Evolutionary conservation across 768 basidiomycete genomes (phyloP).

Genomic region (Hygrophorus russula): DNA sequence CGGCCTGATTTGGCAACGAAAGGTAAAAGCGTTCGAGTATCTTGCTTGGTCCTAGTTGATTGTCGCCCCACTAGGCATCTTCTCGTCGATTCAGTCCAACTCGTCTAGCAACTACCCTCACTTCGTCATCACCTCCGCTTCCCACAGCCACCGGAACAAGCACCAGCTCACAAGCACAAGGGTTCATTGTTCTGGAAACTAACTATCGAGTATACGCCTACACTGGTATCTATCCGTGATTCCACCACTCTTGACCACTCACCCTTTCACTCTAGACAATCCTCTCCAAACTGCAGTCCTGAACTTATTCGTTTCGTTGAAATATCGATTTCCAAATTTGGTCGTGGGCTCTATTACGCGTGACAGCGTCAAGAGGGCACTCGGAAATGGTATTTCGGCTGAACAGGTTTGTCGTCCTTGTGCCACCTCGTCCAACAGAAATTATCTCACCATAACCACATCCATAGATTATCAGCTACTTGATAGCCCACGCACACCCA

Average conservation of each 20-base stretch:
- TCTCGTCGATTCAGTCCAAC: slow-evolving; percentile 88
- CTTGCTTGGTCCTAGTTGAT: slow-evolving; percentile 14
- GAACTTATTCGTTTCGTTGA: slow-evolving; percentile 85
- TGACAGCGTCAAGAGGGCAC: slow-evolving; percentile 89
- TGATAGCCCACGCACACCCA: slow-evolving; percentile 90
- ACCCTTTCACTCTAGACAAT: slow-evolving; percentile 50
- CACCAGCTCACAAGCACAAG: slow-evolving; percentile 50
- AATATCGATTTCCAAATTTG: slow-evolving; percentile 92
- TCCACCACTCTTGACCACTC: slow-evolving; percentile 8
- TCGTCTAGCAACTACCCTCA: slow-evolving; percentile 86
- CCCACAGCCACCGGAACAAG: slow-evolving; percentile 50
- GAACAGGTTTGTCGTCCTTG: slow-evolving; percentile 57
- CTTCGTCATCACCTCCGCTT: slow-evolving; percentile 78
- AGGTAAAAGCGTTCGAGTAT: slow-evolving; percentile 29
- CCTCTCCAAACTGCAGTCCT: slow-evolving; percentile 93
- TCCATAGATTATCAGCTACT: slow-evolving; percentile 85
- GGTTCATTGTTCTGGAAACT: slow-evolving; percentile 94
- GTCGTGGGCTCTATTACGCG: slow-evolving; percentile 94
- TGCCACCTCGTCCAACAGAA: slow-evolving; percentile 12
- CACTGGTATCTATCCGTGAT: slow-evolving; percentile 47
- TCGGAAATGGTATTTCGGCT: slow-evolving; percentile 91
- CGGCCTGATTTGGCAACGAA: slow-evolving; percentile 84
- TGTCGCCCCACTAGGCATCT: slow-evolving; percentile 35
- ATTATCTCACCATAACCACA: slow-evolving; percentile 8
- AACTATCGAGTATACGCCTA: slow-evolving; percentile 98